Percentiles rank a stretch among this genome's conserved stretches.
phyloP scores from a whole-genome alignment of 306 rosid species.

The Cicer arietinum region DNA sequence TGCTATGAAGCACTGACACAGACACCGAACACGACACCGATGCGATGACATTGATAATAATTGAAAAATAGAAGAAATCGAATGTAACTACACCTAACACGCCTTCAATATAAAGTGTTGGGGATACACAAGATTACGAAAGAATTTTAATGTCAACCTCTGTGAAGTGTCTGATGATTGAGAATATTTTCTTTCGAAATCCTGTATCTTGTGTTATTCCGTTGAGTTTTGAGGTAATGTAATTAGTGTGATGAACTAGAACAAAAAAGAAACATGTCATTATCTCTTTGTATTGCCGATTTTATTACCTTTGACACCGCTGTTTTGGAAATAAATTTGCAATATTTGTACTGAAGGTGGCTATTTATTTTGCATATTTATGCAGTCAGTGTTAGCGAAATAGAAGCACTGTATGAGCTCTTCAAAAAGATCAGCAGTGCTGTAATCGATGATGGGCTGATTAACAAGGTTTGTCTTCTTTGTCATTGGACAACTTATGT shows the following conservation, averaged over 20 bases:
- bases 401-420: slow-evolving; percentile 96
- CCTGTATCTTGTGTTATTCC: slow-evolving; percentile 4
- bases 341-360: slow-evolving; percentile 10
- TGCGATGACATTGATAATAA: no score
- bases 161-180: background rate
- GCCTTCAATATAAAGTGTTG: no score
- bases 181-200: slow-evolving; percentile 21
- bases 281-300: slow-evolving; percentile 33
- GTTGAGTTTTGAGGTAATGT: slow-evolving; percentile 1
- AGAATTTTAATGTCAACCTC: slow-evolving; percentile 10
- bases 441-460: slow-evolving; percentile 93
- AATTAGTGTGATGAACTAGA: background rate
- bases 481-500: slow-evolving; percentile 14
- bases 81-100: no score
- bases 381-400: slow-evolving; percentile 98
- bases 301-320: background rate
- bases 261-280: slow-evolving; percentile 4
- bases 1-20: background rate
- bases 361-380: slow-evolving; percentile 21
- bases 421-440: slow-evolving; percentile 98
- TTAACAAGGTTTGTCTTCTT: slow-evolving; percentile 75
- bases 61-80: no score
- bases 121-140: background rate
- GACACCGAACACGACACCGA: no score
- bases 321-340: slow-evolving; percentile 9